These are phyloP conservation scores for Escovopsis sp. DNA, from an alignment of 2,329 filamentous ascomycete species.

Conservation along the genomic window DNA sequence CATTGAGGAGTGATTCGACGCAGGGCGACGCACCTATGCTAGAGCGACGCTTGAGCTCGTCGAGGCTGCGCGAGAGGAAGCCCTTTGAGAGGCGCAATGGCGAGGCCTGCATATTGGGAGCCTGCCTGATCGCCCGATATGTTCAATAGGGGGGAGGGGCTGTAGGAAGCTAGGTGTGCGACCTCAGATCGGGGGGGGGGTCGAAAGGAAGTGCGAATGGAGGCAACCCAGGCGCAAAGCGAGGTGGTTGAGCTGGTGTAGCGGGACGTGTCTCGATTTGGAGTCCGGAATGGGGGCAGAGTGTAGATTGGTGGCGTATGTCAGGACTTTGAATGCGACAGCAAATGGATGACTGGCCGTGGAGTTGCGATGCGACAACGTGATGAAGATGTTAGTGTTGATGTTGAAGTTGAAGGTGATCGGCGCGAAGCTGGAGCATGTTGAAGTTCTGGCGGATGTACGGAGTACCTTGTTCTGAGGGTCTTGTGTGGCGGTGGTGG, in stretches of 20 bases:
- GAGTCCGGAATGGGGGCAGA: background rate
- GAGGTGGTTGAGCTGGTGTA: conserved; percentile 15
- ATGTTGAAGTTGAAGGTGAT: too few relatives aligned
- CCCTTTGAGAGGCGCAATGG: conserved; percentile 29
- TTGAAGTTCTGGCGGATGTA: too few relatives aligned
- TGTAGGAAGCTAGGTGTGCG: conserved; percentile 2
- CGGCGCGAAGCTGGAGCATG: too few relatives aligned
- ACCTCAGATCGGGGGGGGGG: too few relatives aligned
- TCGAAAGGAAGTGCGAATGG: background rate
- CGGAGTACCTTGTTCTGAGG: too few relatives aligned
- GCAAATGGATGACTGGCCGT: too few relatives aligned
- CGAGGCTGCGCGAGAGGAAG: conserved; percentile 42
- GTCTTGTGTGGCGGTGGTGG: too few relatives aligned
- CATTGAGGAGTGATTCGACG: background rate
- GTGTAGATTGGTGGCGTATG: background rate
- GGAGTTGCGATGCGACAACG: too few relatives aligned
- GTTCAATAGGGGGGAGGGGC: background rate
- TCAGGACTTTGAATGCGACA: background rate
- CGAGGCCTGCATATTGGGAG: conserved; percentile 31
- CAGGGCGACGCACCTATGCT: conserved; percentile 30
- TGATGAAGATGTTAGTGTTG: too few relatives aligned
- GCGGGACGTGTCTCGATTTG: too few relatives aligned
- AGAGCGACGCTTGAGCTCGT: conserved; percentile 43
- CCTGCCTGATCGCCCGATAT: too few relatives aligned
- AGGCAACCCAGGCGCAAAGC: background rate